Base-by-base conservation (phyloP, 306 rosid genomes). In the Cyamopsis tetragonoloba region DNA sequence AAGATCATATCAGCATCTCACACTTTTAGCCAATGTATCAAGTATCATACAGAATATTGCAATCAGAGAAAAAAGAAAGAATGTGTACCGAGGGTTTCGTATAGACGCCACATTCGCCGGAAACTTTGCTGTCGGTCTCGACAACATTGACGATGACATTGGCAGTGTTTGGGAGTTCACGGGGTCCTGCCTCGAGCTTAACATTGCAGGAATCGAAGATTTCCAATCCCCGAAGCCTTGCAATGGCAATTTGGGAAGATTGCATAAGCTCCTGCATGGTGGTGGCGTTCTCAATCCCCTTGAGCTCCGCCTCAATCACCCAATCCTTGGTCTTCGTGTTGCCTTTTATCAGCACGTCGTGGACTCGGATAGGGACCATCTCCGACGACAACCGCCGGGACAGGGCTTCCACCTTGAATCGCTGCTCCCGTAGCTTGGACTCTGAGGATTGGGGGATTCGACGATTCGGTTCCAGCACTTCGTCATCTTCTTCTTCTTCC, bases 131-230 rank as follows among this genome's bases (percentile, higher is more conserved):
- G 5, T 34, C 78, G 4, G 82, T 11, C 84, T 93, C 98, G 3
- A 70, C 83, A 44, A 93, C 96, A 46, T 93, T 86, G 34, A 89
- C 76, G n/a, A 89, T 49, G 63, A 93, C 96, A 79, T 87, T 93
- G 20, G 93, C 73, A 7, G 96, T 84, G 8, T 82, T 82, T 4
- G 96, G 88, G 19, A 92, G 78, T 76, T 92, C 96, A 4, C 72
- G 76, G 8, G 96, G 96, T 17, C 96, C 98, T 0, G 91, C 66
- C 73, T 92, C 96, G 30, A 92, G 96, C 0, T 81, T 83, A 78
- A 87, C 71, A 54, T 58, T 75, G 51, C 87, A 87, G n/a, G 96
- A 80, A 38, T 89, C 93, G 38, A 93, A 93, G 61, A 93, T 86
- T 15, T 81, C 91, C 1, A 93, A 93, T 20, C 37, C 54, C 66